Base-by-base conservation (phyloP, 2,329 filamentous ascomycete species). In the Eurotiales sp. region DNA sequence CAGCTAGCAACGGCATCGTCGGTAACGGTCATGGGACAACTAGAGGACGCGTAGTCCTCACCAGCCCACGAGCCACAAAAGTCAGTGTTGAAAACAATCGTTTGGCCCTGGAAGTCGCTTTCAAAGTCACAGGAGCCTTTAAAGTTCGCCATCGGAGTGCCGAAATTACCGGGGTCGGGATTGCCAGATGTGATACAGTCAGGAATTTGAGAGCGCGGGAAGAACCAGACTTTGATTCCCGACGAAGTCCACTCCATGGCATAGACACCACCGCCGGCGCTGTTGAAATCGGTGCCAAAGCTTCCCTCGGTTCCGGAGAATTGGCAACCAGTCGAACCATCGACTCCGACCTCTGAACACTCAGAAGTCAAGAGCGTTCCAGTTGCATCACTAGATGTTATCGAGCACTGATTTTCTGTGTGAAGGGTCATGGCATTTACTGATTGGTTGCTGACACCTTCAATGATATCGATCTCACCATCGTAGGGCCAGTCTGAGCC, bases 1-100 rank as follows among this genome's bases (percentile, higher is more conserved):
- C 91, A 96, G 58, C 66, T 69, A 34, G 68, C 72, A 87, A 93
- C 10, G 78, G 85, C 46, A 70, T 59, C 11, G 80, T 85, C 61
- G 80, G 76, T 44, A 76, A 72, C 11, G 74, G 72, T 70, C 85
- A 91, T 77, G 0, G 67, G 64, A 17, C 48, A 50, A 29, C 68
- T 63, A 42, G 67, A 66, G 80, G 85, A 47, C 5, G 59, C 64
- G 40, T 60, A 80, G 2, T 74, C 71, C 14, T 61, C 58, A 11
- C 78, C 78, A 7, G 78, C 78, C 77, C 78, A 81, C 48, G 78
- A 74, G 29, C 79, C 78, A 54, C 78, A 81, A 63, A 81, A 80
- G 1, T 76, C 77, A 2, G 72, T 76, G 56, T 80, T 74, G 51
- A 81, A 73, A 19, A 79, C 65, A 43, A 75, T 68, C 15, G 68